Base-by-base conservation (phyloP, 805 yeast species). In the Candida ascalaphidarum region DNA sequence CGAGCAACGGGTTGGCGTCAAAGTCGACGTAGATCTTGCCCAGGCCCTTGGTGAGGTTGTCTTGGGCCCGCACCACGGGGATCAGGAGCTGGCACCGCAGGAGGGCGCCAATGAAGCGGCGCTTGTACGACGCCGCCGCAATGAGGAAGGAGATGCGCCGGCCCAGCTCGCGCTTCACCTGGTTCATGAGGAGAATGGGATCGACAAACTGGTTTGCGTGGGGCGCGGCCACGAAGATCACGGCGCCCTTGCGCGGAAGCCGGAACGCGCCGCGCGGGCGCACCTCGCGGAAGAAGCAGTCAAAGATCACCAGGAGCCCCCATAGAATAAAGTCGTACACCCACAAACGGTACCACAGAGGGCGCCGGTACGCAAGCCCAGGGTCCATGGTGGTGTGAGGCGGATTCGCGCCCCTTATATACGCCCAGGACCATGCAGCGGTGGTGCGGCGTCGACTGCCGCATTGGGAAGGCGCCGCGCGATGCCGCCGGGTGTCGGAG, bases 131-230 rank as follows among this genome's bases (percentile, higher is more conserved):
- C 27, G 69, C 73, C 17, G 80, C 94, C 6, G 98, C 98, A 36
- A 86, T 82, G 37, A 89, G 61, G 48, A 88, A 86, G 13, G 85
- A 73, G 11, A 83, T 71, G 23, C 89, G 61, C 36, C 95, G 65
- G 6, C 75, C 69, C 2, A 81, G 68, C 32, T 74, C 75, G 28
- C 63, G 61, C 41, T 77, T 71, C 15, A 83, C 89, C 48, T 81
- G 89, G 26, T 81, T 78, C 81, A 84, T 78, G 26, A 92, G 62
- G 28, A 92, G 69, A 27, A 88, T 73, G 2, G 92, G 89, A 30
- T 73, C 73, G 19, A 88, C 85, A 48, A 88, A 88, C 56, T 84
- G 95, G 48, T 84, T 84, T n/a, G 95, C 94, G 59, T 89, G 98
- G 2, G 97, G 97, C 2, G 96, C 98, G 8, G 92, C 94, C 20